A percentile compares a stretch with the other conserved stretches of the same genome.
Conservation (phyloP, 257 asterid species). For the Sherardia arvensis region DNA sequence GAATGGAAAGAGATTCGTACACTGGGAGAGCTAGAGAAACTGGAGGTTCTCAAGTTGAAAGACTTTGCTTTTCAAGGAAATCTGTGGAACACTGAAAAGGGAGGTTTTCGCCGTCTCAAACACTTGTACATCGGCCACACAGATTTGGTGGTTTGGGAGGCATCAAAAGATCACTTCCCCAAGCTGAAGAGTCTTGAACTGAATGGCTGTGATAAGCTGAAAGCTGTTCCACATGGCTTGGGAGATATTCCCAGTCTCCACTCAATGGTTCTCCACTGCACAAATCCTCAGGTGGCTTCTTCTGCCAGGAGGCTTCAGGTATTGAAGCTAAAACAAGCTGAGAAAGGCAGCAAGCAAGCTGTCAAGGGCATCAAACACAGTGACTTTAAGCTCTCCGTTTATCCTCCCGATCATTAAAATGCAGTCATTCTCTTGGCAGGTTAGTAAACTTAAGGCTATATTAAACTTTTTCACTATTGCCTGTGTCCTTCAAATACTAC, state of each 20-base stretch:
- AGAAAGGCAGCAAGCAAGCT: too few relatives aligned
- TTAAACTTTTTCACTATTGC: too few relatives aligned
- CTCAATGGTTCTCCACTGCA: background rate
- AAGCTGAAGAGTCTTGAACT: conserved; percentile 4
- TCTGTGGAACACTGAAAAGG: conserved; percentile 14
- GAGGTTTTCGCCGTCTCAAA: background rate
- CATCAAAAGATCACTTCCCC: background rate
- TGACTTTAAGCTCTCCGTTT: conserved; percentile 9
- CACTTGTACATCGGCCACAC: background rate
- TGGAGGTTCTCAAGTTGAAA: conserved; percentile 36
- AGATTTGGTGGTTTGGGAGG: background rate
- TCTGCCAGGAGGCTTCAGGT: background rate
- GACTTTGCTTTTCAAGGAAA: conserved; percentile 27
- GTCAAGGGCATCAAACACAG: background rate
- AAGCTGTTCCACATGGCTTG: conserved; percentile 9
- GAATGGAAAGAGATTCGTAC: conserved; percentile 24
- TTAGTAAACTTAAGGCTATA: too few relatives aligned
- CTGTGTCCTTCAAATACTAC: too few relatives aligned
- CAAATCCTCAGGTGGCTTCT: background rate
- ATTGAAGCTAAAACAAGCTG: background rate
- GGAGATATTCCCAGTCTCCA: background rate
- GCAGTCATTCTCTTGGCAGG: too few relatives aligned
- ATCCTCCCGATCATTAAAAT: conserved; percentile 12
- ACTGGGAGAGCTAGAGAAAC: conserved; percentile 15
- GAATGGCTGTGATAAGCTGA: conserved; percentile 5